These are phyloP conservation scores for Leishmania mexicana DNA, from an alignment of 208 protist species.

Conservation along the genomic window DNA sequence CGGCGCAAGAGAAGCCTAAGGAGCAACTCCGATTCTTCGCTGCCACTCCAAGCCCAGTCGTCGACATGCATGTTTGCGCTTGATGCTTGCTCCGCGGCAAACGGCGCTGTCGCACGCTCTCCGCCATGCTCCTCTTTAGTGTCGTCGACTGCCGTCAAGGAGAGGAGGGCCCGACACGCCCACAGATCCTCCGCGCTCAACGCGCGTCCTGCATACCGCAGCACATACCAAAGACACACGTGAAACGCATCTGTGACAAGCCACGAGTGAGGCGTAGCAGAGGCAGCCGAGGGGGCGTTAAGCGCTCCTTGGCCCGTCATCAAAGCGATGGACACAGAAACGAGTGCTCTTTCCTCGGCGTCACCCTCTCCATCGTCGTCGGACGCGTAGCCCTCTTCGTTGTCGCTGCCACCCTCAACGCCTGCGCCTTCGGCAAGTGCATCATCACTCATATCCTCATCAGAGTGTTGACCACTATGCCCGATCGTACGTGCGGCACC, in stretches of 20 bases:
- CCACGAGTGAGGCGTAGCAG: constrained; percentile 29
- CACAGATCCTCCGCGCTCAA: constrained; percentile 39
- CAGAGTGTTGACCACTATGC: not conserved
- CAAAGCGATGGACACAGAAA: constrained; percentile 4
- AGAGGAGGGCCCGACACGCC: constrained; percentile 30
- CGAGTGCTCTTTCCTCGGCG: constrained; percentile 23
- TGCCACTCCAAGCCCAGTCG: constrained; percentile 18
- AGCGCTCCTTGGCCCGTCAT: not conserved
- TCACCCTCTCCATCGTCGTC: constrained; percentile 21
- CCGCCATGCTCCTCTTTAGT: not conserved
- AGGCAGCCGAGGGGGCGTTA: not conserved
- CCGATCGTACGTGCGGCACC: not conserved
- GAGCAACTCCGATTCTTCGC: constrained; percentile 61
- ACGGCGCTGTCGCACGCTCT: not conserved
- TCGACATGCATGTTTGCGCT: not conserved
- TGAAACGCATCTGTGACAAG: constrained; percentile 59
- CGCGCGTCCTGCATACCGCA: constrained; percentile 39
- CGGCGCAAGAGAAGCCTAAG: constrained; percentile 56
- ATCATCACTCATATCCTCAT: not conserved
- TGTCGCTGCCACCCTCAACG: not conserved
- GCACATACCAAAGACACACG: constrained; percentile 50
- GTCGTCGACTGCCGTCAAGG: constrained; percentile 9
- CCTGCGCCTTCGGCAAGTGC: not conserved
- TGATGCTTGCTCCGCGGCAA: not conserved
- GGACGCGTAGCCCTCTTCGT: not conserved